Base-by-base conservation (phyloP, 805 yeast genomes). In the Wickerhamomyces bovis region DNA sequence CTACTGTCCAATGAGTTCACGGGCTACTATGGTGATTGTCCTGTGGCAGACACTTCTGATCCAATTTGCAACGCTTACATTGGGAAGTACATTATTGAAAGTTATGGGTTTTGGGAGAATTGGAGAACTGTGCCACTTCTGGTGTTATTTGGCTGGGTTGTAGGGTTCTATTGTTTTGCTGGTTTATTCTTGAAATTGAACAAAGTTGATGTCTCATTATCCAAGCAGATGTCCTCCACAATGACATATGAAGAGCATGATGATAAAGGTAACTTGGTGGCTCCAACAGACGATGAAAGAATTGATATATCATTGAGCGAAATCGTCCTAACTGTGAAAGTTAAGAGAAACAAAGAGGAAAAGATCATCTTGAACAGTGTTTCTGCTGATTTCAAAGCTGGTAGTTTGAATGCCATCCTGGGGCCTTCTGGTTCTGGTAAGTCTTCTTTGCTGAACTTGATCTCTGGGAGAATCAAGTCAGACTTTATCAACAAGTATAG, bases 361-460 rank as follows among this genome's bases (percentile, higher is more conserved):
- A 58, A 58, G 28, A 26, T 53, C 12, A 58, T 60, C 9, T 46
- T 60, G 15, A 30, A 49, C 19, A 50, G 52, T 28, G 45, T 60
- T 16, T 45, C 52, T 31, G 58, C 63, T 4, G 22, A 44, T 12
- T 60, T 60, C 49, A 55, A 58, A 43, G 46, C 57, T 19, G 62
- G 64, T 2, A 78, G 80, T 12, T 68, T 85, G 15, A 85, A 84
- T 59, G 88, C 83, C 2, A 83, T 85, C 31, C 77, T 85, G 81
- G 94, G 94, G 0, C 92, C 92, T 0, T 83, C 90, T 0, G 92
- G 92, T 0, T 80, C 85, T 0, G 94, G 94, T 3, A 85, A 85
- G 55, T 79, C 89, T 0, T 78, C 90, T 0, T 61, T 85, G 38
- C 63, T 85, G 49, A 85, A 82, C 57, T 62, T 74, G 30, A 65